Evolutionary conservation across 176 grass and related monocot species (phyloP).

Genomic region (Pontederia paniculata): DNA sequence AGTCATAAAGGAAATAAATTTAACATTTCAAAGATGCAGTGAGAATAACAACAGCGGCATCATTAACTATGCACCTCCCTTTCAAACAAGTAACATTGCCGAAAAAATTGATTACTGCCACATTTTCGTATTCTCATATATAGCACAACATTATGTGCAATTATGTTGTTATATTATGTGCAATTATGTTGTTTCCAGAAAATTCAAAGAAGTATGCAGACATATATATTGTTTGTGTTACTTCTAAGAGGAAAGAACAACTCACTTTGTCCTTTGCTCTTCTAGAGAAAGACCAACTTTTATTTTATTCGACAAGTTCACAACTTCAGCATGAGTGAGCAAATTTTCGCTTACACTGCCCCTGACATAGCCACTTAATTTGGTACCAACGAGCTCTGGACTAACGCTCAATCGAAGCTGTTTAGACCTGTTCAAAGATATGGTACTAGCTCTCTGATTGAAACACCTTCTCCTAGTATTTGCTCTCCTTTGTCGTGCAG

Average conservation of each 20-base stretch:
- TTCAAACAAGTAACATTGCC: too few species aligned
- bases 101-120: too few species aligned
- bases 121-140: too few species aligned
- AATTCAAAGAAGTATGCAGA: not conserved
- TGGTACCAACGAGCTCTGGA: constrained; percentile 55
- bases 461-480: constrained; percentile 26
- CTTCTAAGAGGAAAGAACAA: not conserved
- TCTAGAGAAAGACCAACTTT: constrained; percentile 65
- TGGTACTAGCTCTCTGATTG: not conserved
- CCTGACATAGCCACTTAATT: constrained; percentile 58
- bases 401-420: constrained; percentile 36
- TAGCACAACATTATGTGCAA: too few species aligned
- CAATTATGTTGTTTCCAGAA: not conserved
- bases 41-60: not conserved
- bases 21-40: not conserved
- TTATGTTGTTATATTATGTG: not conserved
- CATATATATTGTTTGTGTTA: not conserved
- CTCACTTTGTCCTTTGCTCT: constrained; percentile 64
- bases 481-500: constrained; percentile 64
- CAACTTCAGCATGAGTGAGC: constrained; percentile 80
- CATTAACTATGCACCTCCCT: too few species aligned
- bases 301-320: constrained; percentile 90
- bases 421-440: constrained; percentile 19
- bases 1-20: not conserved
- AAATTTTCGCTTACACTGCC: constrained; percentile 65